A percentile compares a stretch with the other conserved stretches of the same genome.
phyloP scores from a whole-genome alignment of 495 filamentous ascomycete genomes.

The Podospora pseudoanserina region DNA sequence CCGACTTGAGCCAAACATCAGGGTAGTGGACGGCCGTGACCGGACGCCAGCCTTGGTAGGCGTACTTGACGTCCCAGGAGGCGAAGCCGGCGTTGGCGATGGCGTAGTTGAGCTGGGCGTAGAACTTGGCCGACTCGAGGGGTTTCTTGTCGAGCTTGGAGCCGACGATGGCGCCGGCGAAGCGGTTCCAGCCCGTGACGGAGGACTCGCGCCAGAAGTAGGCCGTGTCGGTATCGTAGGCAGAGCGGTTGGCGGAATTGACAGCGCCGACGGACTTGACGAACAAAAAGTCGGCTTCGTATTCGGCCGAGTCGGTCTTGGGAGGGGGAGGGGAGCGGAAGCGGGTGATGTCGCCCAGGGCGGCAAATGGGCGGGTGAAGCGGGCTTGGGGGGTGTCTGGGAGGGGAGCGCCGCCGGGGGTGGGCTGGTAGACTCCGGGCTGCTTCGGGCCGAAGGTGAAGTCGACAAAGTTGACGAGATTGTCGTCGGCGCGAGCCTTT shows the following conservation, averaged over 20 bases:
- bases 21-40: conserved; percentile 33
- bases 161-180: conserved; percentile 31
- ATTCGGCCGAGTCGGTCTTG: conserved; percentile 15
- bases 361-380: conserved; percentile 29
- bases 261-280: conserved; percentile 30
- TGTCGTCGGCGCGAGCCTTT: conserved; percentile 30
- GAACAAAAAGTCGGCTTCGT: conserved; percentile 22
- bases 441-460: conserved; percentile 24
- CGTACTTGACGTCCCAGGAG: conserved; percentile 32
- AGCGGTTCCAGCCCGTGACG: conserved; percentile 36
- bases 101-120: conserved; percentile 39
- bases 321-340: conserved; percentile 30
- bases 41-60: conserved; percentile 32
- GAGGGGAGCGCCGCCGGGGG: conserved; percentile 26
- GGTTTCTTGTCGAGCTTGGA: conserved; percentile 26
- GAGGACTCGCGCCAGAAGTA: conserved; percentile 36
- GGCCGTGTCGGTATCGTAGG: conserved; percentile 32
- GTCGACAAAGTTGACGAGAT: conserved; percentile 34
- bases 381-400: conserved; percentile 35
- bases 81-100: conserved; percentile 37
- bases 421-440: conserved; percentile 32
- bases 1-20: conserved; percentile 25
- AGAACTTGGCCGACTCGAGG: conserved; percentile 33
- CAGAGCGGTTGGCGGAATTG: conserved; percentile 24
- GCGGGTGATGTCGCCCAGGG: conserved; percentile 26